Evolutionary conservation across 768 basidiomycete genomes (phyloP).

Genomic region (Suillus tomentosus): DNA sequence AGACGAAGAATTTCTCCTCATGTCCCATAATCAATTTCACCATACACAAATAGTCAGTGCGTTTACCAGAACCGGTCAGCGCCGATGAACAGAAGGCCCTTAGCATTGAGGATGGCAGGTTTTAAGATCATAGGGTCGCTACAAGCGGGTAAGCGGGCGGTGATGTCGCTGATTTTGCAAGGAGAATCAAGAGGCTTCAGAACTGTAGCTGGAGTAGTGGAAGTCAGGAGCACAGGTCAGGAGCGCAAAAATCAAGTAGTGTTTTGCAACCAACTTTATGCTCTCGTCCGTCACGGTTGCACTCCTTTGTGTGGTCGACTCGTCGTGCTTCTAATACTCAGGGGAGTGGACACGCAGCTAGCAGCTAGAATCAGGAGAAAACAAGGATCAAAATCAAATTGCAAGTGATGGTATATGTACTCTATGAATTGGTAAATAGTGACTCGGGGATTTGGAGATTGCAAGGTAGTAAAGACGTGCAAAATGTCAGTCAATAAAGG

Average conservation of each 20-base stretch:
- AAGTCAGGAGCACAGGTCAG: neutral
- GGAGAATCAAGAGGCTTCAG: neutral
- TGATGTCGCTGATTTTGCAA: neutral
- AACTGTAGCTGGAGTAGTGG: neutral
- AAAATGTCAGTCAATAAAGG: neutral
- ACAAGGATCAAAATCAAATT: neutral
- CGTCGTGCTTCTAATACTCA: neutral
- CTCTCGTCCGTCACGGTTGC: neutral
- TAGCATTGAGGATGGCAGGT: neutral
- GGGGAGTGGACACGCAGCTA: neutral
- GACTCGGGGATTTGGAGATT: neutral
- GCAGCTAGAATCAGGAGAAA: neutral
- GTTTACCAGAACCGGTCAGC: neutral
- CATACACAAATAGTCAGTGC: neutral
- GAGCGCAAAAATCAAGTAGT: neutral
- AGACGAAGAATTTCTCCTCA: neutral
- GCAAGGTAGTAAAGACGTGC: neutral
- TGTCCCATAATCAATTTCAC: neutral
- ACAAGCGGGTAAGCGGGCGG: neutral
- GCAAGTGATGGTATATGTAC: slow-evolving; percentile 6
- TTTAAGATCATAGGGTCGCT: neutral
- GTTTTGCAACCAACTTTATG: neutral
- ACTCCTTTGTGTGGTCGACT: neutral
- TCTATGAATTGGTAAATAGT: slow-evolving; percentile 5
- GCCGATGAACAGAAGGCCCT: neutral